phyloP scores from a whole-genome alignment of 495 filamentous ascomycete species.

The Penicillium samsonianum region DNA sequence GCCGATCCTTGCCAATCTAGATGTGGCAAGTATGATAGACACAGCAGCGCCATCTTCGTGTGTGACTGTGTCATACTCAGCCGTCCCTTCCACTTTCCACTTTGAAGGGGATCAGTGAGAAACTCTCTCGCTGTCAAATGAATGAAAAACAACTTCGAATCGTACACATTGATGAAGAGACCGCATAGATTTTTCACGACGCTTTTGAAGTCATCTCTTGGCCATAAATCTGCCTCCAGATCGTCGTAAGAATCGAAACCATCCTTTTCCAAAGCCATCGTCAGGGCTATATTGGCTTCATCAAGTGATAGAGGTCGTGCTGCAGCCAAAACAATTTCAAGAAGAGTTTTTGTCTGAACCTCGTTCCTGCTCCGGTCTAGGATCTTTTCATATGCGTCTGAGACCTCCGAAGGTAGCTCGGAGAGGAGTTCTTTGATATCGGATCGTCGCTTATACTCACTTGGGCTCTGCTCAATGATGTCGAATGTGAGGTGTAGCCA shows the following conservation, averaged over 20 bases:
- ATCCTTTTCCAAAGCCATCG: slow-evolving; percentile 1
- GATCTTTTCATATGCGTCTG: slow-evolving; percentile 38
- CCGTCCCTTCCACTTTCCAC: not conserved
- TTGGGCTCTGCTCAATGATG: slow-evolving; percentile 25
- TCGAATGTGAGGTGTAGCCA: slow-evolving; percentile 42
- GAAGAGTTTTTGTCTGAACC: slow-evolving; percentile 21
- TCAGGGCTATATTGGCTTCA: slow-evolving; percentile 22
- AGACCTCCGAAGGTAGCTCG: slow-evolving; percentile 28
- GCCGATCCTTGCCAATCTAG: not conserved
- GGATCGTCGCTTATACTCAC: slow-evolving; percentile 7
- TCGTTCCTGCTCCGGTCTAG: slow-evolving; percentile 15
- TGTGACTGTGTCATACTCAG: not conserved
- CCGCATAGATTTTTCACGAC: slow-evolving; percentile 37
- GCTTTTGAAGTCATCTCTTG: slow-evolving; percentile 17
- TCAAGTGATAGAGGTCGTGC: slow-evolving; percentile 27
- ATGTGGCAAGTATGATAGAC: not conserved
- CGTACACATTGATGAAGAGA: slow-evolving; percentile 36
- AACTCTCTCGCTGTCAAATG: slow-evolving; percentile 49
- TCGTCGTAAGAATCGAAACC: not conserved
- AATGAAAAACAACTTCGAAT: slow-evolving; percentile 40
- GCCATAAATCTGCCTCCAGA: not conserved
- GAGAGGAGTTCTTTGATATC: slow-evolving; percentile 25
- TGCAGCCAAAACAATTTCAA: slow-evolving; percentile 31
- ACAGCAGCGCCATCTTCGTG: not conserved
- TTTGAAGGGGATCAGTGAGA: not conserved